These are phyloP conservation scores for Seiridium cupressi DNA, from an alignment of 2,329 filamentous ascomycete species.

Conservation along the genomic window DNA sequence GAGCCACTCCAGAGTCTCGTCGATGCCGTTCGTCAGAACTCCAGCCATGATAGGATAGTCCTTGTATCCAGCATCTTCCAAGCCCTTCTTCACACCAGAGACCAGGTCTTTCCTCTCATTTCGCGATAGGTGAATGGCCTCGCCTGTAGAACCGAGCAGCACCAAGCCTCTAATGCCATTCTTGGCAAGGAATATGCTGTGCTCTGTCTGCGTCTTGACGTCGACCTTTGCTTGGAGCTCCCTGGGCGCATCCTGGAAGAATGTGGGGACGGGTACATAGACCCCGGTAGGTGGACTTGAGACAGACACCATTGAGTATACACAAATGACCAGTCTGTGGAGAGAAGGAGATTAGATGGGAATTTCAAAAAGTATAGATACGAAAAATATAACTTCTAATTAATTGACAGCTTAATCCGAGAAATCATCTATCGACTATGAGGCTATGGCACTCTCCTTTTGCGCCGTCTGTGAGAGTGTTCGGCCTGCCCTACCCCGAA, in stretches of 20 bases:
- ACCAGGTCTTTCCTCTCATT: constrained; percentile 56
- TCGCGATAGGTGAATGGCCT: constrained; percentile 60
- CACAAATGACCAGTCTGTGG: neutral
- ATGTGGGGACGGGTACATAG: constrained; percentile 62
- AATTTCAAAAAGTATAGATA: neutral
- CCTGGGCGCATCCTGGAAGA: constrained; percentile 51
- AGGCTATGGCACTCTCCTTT: neutral
- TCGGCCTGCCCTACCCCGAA: constrained; percentile 1
- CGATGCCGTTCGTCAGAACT: constrained; percentile 18
- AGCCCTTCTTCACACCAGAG: constrained; percentile 50
- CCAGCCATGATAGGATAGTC: constrained; percentile 57
- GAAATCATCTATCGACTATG: no score
- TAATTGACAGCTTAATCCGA: no score
- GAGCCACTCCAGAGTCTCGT: constrained; percentile 44
- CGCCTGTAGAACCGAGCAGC: constrained; percentile 62
- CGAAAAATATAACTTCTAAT: no score
- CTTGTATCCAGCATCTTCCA: constrained; percentile 53
- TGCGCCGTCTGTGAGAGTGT: neutral
- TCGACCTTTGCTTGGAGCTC: constrained; percentile 52
- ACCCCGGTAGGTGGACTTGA: constrained; percentile 49
- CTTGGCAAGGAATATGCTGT: constrained; percentile 58
- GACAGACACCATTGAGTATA: neutral
- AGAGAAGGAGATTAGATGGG: no score
- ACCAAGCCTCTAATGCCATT: constrained; percentile 61
- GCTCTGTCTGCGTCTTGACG: constrained; percentile 53